Evolutionary conservation across 208 protist genomes (phyloP).

Genomic region (Trypanosoma congolense): DNA sequence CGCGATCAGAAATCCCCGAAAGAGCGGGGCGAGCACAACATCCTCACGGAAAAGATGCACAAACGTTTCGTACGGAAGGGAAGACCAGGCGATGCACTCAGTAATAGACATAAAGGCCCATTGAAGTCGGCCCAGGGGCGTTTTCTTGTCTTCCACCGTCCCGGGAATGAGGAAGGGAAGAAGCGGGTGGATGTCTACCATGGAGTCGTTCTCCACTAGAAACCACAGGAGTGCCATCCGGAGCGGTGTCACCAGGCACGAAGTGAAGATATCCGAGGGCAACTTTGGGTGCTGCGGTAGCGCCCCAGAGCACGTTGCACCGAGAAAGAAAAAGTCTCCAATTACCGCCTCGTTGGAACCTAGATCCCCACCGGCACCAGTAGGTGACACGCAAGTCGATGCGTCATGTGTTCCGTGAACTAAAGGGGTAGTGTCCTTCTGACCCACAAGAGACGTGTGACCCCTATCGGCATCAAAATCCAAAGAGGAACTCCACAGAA

Average conservation of each 20-base stretch:
- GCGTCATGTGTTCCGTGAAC: not conserved
- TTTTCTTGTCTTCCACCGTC: conserved; percentile 85
- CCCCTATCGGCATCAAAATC: not conserved
- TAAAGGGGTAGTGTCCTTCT: too few relatives aligned
- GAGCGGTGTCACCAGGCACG: conserved; percentile 98
- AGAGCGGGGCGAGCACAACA: conserved; percentile 95
- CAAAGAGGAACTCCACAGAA: too few relatives aligned
- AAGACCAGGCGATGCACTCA: conserved; percentile 98
- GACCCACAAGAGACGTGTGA: not conserved
- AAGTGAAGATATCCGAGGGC: conserved; percentile 96
- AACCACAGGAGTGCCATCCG: conserved; percentile 95
- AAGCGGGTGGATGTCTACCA: conserved; percentile 63
- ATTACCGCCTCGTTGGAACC: conserved; percentile 4
- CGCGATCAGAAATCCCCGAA: conserved; percentile 97
- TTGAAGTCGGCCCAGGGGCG: conserved; percentile 96
- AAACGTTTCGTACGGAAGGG: conserved; percentile 76
- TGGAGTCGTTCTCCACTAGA: conserved; percentile 47
- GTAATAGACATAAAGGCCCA: conserved; percentile 99
- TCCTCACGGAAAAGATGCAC: conserved; percentile 90
- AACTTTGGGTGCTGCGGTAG: conserved; percentile 52
- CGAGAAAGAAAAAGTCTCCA: conserved; percentile 85
- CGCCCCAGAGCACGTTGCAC: conserved; percentile 36
- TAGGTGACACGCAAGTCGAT: not conserved
- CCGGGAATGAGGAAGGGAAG: conserved; percentile 74
- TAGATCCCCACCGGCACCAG: not conserved